Base-by-base conservation (phyloP, 2,329 filamentous ascomycete genomes). In the Pseudogymnoascus sp. region DNA sequence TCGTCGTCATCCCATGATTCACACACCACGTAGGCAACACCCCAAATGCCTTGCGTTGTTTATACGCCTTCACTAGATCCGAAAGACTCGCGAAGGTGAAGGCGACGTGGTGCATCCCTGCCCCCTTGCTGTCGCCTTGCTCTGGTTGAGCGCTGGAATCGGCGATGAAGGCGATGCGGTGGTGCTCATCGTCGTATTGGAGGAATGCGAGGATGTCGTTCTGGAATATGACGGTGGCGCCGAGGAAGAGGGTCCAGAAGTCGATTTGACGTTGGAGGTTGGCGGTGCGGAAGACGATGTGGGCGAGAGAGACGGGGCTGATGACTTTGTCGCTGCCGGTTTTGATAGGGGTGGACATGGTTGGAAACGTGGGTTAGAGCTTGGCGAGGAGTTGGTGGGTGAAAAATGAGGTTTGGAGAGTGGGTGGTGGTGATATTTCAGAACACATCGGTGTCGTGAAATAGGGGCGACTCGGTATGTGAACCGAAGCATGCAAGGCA, bases 1-100 rank as follows among this genome's bases (percentile, higher is more conserved):
- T 77, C 0, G 74, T 79, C 1, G 77, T 81, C 1, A 75, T 73
- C 2, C 80, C 80, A 68, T 83, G 80, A 68, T 82, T 80, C 34
- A 80, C 73, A 64, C 70, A 75, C 77, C 78, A 80, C 3, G 73
- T 31, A 0, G 80, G 80, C 31, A 69, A 13, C 48, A 80, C 77
- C 0, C 75, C 76, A 4, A 68, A 64, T 0, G 67, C 68, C 65
- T 76, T 77, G 16, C 75, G 71, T 65, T 77, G 72, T 25, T 66
- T 65, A 68, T 80, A 81, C 4, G 76, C 71, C 2, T 68, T 63
- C 6, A 73, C 25, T 6, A 80, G 72, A 6, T 77, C 76, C 0
- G 64, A 23, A 4, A 81, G 67, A 0, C 69, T 73, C 16, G 67
- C 60, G 66, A 75, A 79, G 1, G 75, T 72, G 67, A 80, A 80